These are phyloP conservation scores for Mikania micrantha DNA, from an alignment of 129 eudicot species.

Conservation along the genomic window DNA sequence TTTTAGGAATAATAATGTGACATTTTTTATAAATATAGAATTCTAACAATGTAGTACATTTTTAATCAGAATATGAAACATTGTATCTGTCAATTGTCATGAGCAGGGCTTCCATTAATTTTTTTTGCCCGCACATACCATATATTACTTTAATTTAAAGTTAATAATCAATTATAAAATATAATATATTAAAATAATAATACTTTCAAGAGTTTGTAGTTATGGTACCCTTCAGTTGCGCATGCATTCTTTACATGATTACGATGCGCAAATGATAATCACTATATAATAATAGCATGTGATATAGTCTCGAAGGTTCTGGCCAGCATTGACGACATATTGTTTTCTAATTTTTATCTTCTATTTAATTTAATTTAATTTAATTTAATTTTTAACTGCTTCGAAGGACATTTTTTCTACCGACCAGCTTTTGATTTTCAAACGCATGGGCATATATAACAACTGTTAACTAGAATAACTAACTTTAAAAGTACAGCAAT, in stretches of 20 bases:
- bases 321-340: constrained; percentile 20
- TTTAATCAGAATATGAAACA: no score
- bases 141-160: neutral
- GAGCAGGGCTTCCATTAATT: neutral
- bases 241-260: constrained; percentile 35
- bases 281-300: constrained; percentile 30
- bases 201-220: constrained; percentile 2
- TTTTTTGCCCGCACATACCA: neutral
- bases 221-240: constrained; percentile 26
- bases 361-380: no score
- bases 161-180: neutral
- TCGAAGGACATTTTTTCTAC: no score
- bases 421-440: constrained; percentile 18
- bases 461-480: constrained; percentile 10
- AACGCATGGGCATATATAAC: constrained; percentile 13
- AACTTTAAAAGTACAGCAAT: constrained; percentile 31
- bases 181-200: neutral
- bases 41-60: no score
- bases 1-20: no score
- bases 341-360: no score
- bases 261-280: constrained; percentile 26
- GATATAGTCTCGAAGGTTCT: constrained; percentile 22
- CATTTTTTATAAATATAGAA: no score
- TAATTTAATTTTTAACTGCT: no score
- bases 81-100: neutral